Percentiles rank a stretch among this genome's conserved stretches.
phyloP scores from a whole-genome alignment of 2,329 filamentous ascomycete species.

The Macrophomina tecta region DNA sequence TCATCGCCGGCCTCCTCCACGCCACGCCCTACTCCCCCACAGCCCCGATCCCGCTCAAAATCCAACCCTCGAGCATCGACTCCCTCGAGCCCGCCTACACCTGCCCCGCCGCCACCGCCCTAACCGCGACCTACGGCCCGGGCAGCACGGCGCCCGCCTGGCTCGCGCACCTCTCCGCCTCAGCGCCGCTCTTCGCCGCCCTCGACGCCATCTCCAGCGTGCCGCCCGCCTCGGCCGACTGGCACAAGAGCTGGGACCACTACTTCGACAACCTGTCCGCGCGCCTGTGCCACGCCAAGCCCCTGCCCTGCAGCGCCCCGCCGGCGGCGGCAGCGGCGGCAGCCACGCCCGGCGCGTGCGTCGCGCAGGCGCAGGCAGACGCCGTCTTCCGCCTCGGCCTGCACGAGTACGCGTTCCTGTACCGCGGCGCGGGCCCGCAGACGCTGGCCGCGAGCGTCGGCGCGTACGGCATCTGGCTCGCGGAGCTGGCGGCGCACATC shows the following conservation, averaged over 20 bases:
- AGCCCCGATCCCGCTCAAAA: conserved; percentile 45
- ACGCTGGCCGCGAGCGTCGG: conserved; percentile 68
- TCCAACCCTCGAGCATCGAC: conserved; percentile 66
- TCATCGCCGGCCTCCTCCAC: conserved; percentile 71
- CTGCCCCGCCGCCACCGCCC: conserved; percentile 60
- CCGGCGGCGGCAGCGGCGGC: no score
- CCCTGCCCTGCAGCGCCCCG: conserved; percentile 65
- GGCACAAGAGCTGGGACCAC: conserved; percentile 77
- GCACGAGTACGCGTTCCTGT: conserved; percentile 81
- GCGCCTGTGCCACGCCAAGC: conserved; percentile 75
- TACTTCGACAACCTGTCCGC: conserved; percentile 86
- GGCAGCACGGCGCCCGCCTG: conserved; percentile 56
- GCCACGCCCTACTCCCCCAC: conserved; percentile 17
- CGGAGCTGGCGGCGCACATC: conserved; percentile 72
- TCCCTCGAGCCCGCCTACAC: conserved; percentile 75
- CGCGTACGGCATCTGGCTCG: conserved; percentile 75
- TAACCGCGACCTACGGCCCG: conserved; percentile 54
- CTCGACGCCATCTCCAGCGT: conserved; percentile 76
- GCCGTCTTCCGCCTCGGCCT: conserved; percentile 76
- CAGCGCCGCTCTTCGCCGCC: conserved; percentile 60
- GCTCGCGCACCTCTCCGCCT: conserved; percentile 67
- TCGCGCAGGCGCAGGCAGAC: conserved; percentile 68
- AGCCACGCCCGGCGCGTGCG: conserved; percentile 53
- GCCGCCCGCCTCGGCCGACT: conserved; percentile 59
- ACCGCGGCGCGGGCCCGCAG: conserved; percentile 63